A percentile compares a stretch with the other conserved stretches of the same genome.
These are phyloP conservation scores for Emydomyces testavorans DNA, from an alignment of 2,329 filamentous ascomycete genomes.

Conservation along the genomic window DNA sequence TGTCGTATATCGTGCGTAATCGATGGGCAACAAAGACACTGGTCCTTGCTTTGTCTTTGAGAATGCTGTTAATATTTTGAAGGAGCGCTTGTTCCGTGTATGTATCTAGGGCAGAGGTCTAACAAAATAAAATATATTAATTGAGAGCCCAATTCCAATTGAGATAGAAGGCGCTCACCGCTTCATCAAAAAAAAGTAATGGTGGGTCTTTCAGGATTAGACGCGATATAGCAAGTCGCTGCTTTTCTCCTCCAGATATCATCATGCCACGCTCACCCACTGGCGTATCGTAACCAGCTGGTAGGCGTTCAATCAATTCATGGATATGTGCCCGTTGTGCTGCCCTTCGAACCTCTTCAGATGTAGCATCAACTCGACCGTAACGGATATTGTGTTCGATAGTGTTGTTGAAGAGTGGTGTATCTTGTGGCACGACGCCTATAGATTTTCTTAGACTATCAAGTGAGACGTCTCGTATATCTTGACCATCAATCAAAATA, in stretches of 20 bases:
- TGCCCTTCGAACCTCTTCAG: constrained; percentile 62
- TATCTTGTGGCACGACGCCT: constrained; percentile 94
- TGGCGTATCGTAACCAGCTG: constrained; percentile 79
- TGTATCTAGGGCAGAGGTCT: constrained; percentile 79
- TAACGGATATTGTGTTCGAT: constrained; percentile 95
- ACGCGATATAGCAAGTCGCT: constrained; percentile 72
- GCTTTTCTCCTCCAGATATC: constrained; percentile 93
- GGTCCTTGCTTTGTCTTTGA: constrained; percentile 76
- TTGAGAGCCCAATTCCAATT: not conserved
- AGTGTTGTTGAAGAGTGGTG: constrained; percentile 91
- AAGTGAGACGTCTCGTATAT: constrained; percentile 69
- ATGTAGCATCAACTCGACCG: constrained; percentile 64
- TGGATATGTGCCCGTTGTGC: constrained; percentile 76
- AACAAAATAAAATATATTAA: constrained; percentile 12
- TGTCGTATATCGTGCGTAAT: constrained; percentile 84
- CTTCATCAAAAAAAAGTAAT: constrained; percentile 88
- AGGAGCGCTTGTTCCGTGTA: constrained; percentile 86
- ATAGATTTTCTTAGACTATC: constrained; percentile 76
- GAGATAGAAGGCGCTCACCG: constrained; percentile 38
- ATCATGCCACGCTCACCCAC: constrained; percentile 93
- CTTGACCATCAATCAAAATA: constrained; percentile 86
- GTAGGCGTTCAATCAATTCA: constrained; percentile 65
- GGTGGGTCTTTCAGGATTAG: constrained; percentile 81
- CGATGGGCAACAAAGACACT: constrained; percentile 93
- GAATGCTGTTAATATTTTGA: constrained; percentile 82